These are phyloP conservation scores for Suillus luteus DNA, from an alignment of 768 basidiomycete species.

Conservation along the genomic window DNA sequence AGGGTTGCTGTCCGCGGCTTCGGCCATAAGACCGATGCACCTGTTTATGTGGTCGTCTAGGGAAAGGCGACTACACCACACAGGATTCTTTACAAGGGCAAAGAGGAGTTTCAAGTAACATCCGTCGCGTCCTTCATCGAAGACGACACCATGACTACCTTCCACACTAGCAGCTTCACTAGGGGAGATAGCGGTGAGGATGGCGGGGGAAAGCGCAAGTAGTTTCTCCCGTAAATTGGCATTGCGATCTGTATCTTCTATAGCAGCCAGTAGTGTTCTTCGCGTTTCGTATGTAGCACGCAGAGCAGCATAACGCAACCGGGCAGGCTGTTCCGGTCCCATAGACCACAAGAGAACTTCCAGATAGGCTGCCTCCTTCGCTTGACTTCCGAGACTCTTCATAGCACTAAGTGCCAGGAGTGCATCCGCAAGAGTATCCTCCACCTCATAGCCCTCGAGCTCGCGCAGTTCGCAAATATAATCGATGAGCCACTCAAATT, in stretches of 20 bases:
- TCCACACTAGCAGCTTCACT: constrained; percentile 7
- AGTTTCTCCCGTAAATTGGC: neutral
- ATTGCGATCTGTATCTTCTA: constrained; percentile 1
- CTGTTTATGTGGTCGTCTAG: constrained; percentile 5
- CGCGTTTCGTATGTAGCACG: constrained; percentile 6
- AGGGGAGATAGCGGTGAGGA: constrained; percentile 6
- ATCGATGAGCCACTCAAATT: constrained; percentile 14
- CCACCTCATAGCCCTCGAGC: constrained; percentile 8
- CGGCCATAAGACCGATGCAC: constrained; percentile 2
- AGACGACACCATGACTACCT: neutral
- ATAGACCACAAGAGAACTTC: constrained; percentile 13
- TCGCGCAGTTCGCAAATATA: constrained; percentile 9
- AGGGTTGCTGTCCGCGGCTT: constrained; percentile 6
- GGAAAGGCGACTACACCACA: constrained; percentile 2
- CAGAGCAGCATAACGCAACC: constrained; percentile 13
- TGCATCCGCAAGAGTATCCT: constrained; percentile 14
- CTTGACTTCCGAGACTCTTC: neutral
- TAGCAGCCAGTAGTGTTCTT: neutral
- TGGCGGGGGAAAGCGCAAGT: constrained; percentile 8
- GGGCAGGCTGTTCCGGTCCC: constrained; percentile 12
- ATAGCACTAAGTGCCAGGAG: constrained; percentile 13
- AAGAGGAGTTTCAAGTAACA: constrained; percentile 7
- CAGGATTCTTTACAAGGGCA: constrained; percentile 2
- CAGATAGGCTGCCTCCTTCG: constrained; percentile 8
- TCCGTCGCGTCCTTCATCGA: constrained; percentile 6